Percentiles rank a stretch among this genome's conserved stretches.
These are phyloP conservation scores for Ceriops zippeliana DNA, from an alignment of 345 rosid genomes.

Conservation along the genomic window DNA sequence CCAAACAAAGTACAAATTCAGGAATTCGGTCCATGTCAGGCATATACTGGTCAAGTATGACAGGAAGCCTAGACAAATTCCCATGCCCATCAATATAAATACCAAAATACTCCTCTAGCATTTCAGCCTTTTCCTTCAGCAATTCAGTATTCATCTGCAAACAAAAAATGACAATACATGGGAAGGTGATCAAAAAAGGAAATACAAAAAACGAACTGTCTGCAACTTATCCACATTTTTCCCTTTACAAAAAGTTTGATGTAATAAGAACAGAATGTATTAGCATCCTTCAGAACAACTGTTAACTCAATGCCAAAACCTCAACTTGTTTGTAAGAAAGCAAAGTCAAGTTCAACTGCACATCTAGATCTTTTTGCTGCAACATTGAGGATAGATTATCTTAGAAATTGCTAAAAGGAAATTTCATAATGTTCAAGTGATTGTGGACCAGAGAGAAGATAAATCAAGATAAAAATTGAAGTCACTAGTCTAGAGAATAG, in stretches of 20 bases:
- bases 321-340: not conserved
- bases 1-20: constrained; percentile 81
- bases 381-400: not conserved
- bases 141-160: constrained; percentile 74
- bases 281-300: too few species aligned
- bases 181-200: constrained; percentile 1
- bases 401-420: not conserved
- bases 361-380: not conserved
- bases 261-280: too few species aligned
- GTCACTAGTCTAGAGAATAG: constrained; percentile 6
- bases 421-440: constrained; percentile 2
- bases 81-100: constrained; percentile 61
- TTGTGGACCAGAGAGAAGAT: not conserved
- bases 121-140: constrained; percentile 67
- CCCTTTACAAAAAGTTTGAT: too few species aligned
- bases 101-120: constrained; percentile 86
- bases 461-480: not conserved
- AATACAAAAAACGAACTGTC: not conserved
- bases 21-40: constrained; percentile 98
- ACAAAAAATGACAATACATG: constrained; percentile 11
- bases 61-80: constrained; percentile 78
- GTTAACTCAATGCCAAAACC: too few species aligned
- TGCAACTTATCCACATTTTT: not conserved
- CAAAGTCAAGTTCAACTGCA: not conserved
- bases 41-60: constrained; percentile 84